Percentiles rank a stretch among this genome's conserved stretches.
phyloP scores from a whole-genome alignment of 345 rosid species.

The Populus nigra region DNA sequence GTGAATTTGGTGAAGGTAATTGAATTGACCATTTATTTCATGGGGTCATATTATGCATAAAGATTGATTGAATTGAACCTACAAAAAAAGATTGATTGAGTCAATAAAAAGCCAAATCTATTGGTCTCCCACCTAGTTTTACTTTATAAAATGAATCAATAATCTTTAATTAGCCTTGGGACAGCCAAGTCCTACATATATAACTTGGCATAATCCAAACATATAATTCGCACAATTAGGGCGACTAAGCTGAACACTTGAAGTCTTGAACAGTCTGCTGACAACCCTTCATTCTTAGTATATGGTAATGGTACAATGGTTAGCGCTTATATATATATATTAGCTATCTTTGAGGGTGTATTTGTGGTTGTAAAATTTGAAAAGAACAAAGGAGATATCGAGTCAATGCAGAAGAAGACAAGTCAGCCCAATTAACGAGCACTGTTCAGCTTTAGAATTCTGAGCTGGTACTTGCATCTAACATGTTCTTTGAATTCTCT shows the following conservation, averaged over 20 bases:
- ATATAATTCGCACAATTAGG: neutral
- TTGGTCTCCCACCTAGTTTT: slow-evolving; percentile 31
- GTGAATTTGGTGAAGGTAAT: slow-evolving; percentile 10
- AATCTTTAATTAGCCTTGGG: neutral
- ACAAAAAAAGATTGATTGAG: slow-evolving; percentile 3
- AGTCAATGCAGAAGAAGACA: slow-evolving; percentile 15
- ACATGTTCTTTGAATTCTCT: slow-evolving; percentile 17
- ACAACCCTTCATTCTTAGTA: neutral
- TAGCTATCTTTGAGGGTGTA: neutral
- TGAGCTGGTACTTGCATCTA: neutral
- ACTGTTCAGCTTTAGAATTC: slow-evolving; percentile 4
- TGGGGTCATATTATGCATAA: slow-evolving; percentile 4
- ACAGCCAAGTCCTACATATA: neutral
- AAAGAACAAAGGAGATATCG: neutral
- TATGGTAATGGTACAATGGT: too few species aligned
- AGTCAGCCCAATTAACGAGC: slow-evolving; percentile 19
- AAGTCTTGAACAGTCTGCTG: neutral
- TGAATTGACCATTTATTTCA: slow-evolving; percentile 10
- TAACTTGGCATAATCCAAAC: slow-evolving; percentile 1
- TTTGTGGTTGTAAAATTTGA: neutral
- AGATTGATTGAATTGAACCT: neutral
- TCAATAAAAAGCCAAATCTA: slow-evolving; percentile 16
- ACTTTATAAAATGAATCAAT: neutral
- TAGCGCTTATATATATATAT: too few species aligned
- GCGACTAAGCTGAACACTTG: slow-evolving; percentile 9